A percentile compares a stretch with the other conserved stretches of the same genome.
phyloP scores from a whole-genome alignment of 208 protist genomes.

The Acanthamoeba lenticulata region DNA sequence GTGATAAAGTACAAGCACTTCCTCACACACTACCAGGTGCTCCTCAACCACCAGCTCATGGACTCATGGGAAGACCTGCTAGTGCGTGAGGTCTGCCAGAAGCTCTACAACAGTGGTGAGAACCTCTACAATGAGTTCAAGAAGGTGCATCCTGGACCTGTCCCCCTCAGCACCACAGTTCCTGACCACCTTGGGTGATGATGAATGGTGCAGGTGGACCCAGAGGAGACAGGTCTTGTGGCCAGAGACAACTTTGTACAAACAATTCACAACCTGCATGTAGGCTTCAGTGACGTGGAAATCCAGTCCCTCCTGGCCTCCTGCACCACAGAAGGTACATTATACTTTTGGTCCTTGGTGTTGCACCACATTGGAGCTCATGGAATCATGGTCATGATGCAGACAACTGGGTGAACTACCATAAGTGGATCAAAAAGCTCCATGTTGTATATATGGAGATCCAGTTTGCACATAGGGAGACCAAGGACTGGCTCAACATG shows the following conservation, averaged over 20 bases:
- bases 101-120: constrained; percentile 44
- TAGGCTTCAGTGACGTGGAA: constrained; percentile 16
- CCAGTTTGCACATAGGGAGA: neutral
- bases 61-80: constrained; percentile 50
- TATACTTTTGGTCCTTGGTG: neutral
- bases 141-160: neutral
- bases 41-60: constrained; percentile 20
- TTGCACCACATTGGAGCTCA: too few relatives aligned
- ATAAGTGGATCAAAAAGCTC: constrained; percentile 42
- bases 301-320: neutral
- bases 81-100: constrained; percentile 47
- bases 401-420: constrained; percentile 5
- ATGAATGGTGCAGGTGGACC: neutral
- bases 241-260: neutral
- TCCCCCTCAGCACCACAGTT: neutral
- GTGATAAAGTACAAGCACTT: constrained; percentile 63
- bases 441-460: constrained; percentile 38
- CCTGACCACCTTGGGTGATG: neutral
- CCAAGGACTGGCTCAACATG: constrained; percentile 10
- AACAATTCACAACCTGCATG: constrained; percentile 7
- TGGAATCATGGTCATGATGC: neutral
- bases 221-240: neutral
- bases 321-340: neutral
- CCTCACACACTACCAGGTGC: constrained; percentile 36
- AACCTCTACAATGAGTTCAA: constrained; percentile 7